These are phyloP conservation scores for Candida xyloterini DNA, from an alignment of 805 yeast species.

Conservation along the genomic window DNA sequence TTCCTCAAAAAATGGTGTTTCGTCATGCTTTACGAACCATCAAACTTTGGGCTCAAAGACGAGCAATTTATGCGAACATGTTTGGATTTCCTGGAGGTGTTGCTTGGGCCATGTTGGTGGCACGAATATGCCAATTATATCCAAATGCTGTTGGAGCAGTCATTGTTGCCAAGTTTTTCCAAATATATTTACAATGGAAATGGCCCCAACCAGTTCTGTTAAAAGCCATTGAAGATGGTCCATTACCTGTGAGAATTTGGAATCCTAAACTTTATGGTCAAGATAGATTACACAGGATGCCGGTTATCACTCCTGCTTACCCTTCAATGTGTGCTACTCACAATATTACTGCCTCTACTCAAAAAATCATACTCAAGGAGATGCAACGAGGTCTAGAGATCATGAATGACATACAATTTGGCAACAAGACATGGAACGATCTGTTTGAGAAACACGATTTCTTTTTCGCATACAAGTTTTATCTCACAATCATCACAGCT, in stretches of 20 bases:
- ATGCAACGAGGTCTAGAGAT: constrained; percentile 71
- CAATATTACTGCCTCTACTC: constrained; percentile 87
- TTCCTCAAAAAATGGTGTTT: constrained; percentile 90
- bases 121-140: constrained; percentile 91
- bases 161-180: constrained; percentile 84
- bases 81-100: constrained; percentile 99
- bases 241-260: constrained; percentile 94
- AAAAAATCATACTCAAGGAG: constrained; percentile 75
- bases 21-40: constrained; percentile 90
- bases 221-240: constrained; percentile 95
- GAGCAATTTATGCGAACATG: constrained; percentile 92
- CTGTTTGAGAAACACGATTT: constrained; percentile 77
- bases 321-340: constrained; percentile 99
- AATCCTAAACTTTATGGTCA: constrained; percentile 87
- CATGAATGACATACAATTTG: constrained; percentile 62
- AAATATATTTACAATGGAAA: constrained; percentile 82
- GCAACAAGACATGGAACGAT: constrained; percentile 69
- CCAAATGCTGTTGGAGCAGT: constrained; percentile 95
- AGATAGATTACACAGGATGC: constrained; percentile 92
- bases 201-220: constrained; percentile 98
- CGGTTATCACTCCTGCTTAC: constrained; percentile 96
- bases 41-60: constrained; percentile 93
- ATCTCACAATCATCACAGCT: constrained; percentile 75
- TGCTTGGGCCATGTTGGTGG: constrained; percentile 99
- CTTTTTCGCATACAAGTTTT: constrained; percentile 81